Conservation (phyloP, 1,139 yeast species). For the Blastobotrys buckinghamii region DNA sequence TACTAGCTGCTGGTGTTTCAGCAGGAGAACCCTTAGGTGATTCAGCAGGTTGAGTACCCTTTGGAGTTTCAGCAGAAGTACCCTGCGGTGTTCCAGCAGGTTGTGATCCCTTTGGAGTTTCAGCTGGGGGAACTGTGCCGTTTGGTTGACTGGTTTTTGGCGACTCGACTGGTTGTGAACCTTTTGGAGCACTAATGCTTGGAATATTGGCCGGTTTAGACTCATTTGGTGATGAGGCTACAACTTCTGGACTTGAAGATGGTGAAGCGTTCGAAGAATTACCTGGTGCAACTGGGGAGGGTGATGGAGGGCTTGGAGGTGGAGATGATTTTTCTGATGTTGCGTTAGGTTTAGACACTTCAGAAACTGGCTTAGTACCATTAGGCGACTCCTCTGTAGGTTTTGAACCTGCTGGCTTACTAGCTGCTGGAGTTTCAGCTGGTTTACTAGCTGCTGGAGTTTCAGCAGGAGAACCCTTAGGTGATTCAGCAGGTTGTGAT, state of each 20-base stretch:
- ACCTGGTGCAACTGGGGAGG: background rate
- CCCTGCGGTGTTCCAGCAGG: constrained; percentile 3
- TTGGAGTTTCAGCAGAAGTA: background rate
- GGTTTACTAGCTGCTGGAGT: background rate
- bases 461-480: background rate
- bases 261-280: background rate
- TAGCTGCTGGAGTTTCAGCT: background rate
- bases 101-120: constrained; percentile 4
- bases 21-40: constrained; percentile 1
- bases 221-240: background rate
- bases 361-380: too few relatives aligned
- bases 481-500: background rate
- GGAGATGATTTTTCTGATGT: background rate
- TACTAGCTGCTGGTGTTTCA: background rate
- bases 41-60: background rate
- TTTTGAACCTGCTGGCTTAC: background rate
- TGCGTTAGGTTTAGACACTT: background rate
- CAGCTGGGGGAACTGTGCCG: background rate
- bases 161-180: background rate
- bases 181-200: background rate
- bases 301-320: constrained; percentile 3
- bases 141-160: background rate
- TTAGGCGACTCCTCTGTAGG: too few relatives aligned
- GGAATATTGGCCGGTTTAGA: background rate
- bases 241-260: background rate